Conservation (phyloP, 2,329 filamentous ascomycete species). For the Fusarium nygamai region DNA sequence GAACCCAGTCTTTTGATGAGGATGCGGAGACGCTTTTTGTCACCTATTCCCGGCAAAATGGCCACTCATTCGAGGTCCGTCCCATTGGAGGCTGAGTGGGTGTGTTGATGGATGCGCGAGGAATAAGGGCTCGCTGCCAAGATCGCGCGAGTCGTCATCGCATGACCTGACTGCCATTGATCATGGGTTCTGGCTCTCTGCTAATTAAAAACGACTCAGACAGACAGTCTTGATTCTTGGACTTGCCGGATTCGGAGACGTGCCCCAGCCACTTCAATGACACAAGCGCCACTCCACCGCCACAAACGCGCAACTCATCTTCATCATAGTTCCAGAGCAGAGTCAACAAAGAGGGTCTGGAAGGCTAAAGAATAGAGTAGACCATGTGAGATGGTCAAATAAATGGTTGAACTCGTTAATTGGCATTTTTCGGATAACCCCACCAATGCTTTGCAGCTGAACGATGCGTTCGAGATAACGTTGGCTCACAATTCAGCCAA, state of each 20-base stretch:
- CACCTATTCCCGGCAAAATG: slow-evolving; percentile 4
- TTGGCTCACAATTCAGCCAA: slow-evolving; percentile 12
- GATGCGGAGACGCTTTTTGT: neutral
- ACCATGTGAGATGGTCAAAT: neutral
- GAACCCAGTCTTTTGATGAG: neutral
- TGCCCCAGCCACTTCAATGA: slow-evolving; percentile 26
- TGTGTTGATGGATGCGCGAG: neutral
- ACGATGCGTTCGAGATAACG: slow-evolving; percentile 1
- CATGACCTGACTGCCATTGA: slow-evolving; percentile 16
- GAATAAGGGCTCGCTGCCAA: slow-evolving; percentile 1
- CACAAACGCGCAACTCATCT: slow-evolving; percentile 28
- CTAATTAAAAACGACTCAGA: neutral
- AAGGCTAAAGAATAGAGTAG: neutral
- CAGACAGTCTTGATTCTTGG: neutral
- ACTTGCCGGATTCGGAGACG: slow-evolving; percentile 22
- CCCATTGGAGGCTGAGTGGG: slow-evolving; percentile 8
- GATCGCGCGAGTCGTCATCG: slow-evolving; percentile 20
- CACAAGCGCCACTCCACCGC: slow-evolving; percentile 29
- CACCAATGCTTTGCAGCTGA: neutral
- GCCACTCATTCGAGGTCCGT: neutral
- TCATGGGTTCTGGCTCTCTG: slow-evolving; percentile 11
- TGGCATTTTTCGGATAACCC: neutral
- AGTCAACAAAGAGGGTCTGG: neutral
- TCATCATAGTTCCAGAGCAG: neutral
- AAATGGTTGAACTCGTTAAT: neutral